Percentiles rank a stretch among this genome's conserved stretches.
These are phyloP conservation scores for Knoxia roxburghii DNA, from an alignment of 257 asterid genomes.

Conservation along the genomic window DNA sequence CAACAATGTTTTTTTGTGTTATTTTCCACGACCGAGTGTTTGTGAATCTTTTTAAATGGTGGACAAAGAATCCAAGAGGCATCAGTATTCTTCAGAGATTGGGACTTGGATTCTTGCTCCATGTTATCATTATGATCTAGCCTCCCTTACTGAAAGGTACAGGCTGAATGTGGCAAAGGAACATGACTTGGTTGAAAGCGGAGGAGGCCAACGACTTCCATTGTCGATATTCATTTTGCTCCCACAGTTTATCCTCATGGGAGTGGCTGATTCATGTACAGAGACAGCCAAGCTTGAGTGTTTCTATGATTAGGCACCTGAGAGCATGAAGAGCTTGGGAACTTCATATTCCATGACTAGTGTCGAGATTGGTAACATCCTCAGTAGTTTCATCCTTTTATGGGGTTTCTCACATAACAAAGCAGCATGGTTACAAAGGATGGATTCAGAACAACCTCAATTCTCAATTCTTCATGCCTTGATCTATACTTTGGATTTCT, in stretches of 20 bases:
- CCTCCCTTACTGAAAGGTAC: conserved; percentile 49
- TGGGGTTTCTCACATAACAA: conserved; percentile 44
- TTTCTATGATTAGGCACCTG: conserved; percentile 28
- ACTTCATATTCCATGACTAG: conserved; percentile 63
- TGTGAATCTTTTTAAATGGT: conserved; percentile 29
- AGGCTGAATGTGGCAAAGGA: conserved; percentile 54
- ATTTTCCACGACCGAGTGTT: conserved; percentile 57
- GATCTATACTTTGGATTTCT: conserved; percentile 68
- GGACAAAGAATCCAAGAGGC: conserved; percentile 77
- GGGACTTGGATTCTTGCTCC: conserved; percentile 72
- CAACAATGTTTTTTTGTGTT: conserved; percentile 60
- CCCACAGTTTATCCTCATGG: conserved; percentile 23
- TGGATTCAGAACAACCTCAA: conserved; percentile 77
- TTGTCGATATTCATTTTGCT: conserved; percentile 53
- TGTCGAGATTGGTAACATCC: conserved; percentile 58
- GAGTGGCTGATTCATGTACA: conserved; percentile 22
- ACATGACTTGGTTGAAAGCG: conserved; percentile 22
- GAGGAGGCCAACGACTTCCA: conserved; percentile 44
- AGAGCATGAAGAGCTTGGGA: conserved; percentile 33
- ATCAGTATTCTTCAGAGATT: conserved; percentile 67
- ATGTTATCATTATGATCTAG: conserved; percentile 59
- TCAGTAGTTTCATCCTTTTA: conserved; percentile 68
- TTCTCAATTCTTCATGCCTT: conserved; percentile 57
- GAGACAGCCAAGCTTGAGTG: conserved; percentile 21
- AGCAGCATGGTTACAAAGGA: conserved; percentile 33